A percentile compares a stretch with the other conserved stretches of the same genome.
Conservation (phyloP, 179 eudicot species). For the Spinacia oleracea region DNA sequence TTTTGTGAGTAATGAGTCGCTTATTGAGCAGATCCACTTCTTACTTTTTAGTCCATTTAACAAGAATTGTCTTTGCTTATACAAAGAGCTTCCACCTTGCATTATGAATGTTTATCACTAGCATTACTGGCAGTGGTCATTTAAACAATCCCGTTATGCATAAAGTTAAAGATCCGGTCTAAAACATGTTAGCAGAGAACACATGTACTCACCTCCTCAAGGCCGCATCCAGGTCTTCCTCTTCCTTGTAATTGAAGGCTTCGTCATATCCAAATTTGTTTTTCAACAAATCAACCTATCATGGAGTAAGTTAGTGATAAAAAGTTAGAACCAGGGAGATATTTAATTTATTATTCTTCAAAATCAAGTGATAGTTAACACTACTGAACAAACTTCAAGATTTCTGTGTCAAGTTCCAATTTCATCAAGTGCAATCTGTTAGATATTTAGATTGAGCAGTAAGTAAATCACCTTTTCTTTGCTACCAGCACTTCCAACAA, state of each 20-base stretch:
- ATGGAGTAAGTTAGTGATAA: not conserved
- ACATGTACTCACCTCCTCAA: conserved; percentile 45
- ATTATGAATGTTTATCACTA: not conserved
- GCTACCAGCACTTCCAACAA: conserved; percentile 72
- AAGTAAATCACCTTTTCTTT: conserved; percentile 47
- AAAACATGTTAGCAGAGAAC: not conserved
- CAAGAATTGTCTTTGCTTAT: too few relatives aligned
- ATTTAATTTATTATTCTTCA: not conserved
- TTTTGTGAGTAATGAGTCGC: too few relatives aligned
- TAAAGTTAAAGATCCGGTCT: not conserved
- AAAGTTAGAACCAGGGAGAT: not conserved
- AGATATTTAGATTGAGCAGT: too few relatives aligned
- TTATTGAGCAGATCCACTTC: too few relatives aligned
- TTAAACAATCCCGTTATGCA: not conserved
- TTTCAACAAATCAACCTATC: conserved; percentile 55
- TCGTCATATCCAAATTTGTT: conserved; percentile 62
- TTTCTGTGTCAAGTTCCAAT: too few relatives aligned
- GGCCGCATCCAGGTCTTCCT: conserved; percentile 47
- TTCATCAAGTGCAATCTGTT: too few relatives aligned
- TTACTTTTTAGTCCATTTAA: too few relatives aligned
- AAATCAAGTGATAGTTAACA: not conserved
- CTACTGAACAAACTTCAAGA: too few relatives aligned
- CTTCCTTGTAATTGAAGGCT: conserved; percentile 70
- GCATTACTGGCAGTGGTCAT: not conserved
- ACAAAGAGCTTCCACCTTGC: too few relatives aligned